A percentile compares a stretch with the other conserved stretches of the same genome.
These are phyloP conservation scores for Wickerhamiella kurtzmanii DNA, from an alignment of 805 yeast genomes.

Conservation along the genomic window DNA sequence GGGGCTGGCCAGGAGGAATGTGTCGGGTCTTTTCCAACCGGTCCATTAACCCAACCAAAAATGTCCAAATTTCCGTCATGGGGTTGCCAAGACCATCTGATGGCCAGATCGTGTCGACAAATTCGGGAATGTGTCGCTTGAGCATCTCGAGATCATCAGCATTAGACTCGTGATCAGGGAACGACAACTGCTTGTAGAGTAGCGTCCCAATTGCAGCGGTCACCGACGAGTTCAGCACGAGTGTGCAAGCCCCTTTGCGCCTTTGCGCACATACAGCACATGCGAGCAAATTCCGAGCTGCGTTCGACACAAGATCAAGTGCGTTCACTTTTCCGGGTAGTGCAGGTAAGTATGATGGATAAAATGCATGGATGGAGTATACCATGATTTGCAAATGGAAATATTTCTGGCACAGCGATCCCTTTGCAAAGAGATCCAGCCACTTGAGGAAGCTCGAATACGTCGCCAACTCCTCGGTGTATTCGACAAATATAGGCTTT, in stretches of 20 bases:
- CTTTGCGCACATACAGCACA: not conserved
- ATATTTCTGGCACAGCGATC: conserved; percentile 2
- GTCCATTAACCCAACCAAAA: not conserved
- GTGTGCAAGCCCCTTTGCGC: not conserved
- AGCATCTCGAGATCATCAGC: conserved; percentile 10
- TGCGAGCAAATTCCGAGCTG: conserved; percentile 5
- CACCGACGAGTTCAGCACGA: conserved; percentile 3
- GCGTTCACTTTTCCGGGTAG: conserved; percentile 5
- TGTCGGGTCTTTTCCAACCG: not conserved
- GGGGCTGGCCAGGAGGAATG: not conserved
- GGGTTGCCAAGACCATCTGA: not conserved
- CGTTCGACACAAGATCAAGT: conserved; percentile 6
- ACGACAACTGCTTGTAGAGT: conserved; percentile 13
- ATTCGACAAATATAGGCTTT: not conserved
- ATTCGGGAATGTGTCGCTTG: not conserved
- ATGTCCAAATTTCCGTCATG: not conserved
- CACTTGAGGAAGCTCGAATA: not conserved
- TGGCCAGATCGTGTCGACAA: not conserved
- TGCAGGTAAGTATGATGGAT: conserved; percentile 6
- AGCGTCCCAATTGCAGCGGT: conserved; percentile 14
- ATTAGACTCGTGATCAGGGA: conserved; percentile 13
- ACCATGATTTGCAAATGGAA: conserved; percentile 13
- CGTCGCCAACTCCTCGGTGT: not conserved
- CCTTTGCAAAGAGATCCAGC: not conserved
- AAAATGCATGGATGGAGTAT: conserved; percentile 17